These are phyloP conservation scores for Anacardium occidentale DNA, from an alignment of 345 rosid species.

Conservation along the genomic window DNA sequence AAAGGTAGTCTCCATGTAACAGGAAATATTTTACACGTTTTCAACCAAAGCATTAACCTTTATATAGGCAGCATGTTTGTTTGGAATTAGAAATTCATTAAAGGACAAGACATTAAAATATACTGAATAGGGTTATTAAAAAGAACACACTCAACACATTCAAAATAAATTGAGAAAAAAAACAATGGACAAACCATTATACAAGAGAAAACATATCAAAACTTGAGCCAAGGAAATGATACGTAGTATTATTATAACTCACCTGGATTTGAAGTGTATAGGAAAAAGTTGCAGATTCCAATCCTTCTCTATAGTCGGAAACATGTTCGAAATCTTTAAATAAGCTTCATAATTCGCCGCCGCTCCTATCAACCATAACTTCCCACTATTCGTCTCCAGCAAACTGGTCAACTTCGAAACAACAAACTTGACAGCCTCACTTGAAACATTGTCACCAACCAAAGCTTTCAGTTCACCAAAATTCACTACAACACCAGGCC, in stretches of 20 bases:
- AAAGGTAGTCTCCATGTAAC: background rate
- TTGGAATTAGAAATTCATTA: background rate
- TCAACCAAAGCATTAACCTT: background rate
- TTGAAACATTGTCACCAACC: slow-evolving; percentile 4
- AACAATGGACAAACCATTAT: background rate
- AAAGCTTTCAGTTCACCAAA: slow-evolving; percentile 14
- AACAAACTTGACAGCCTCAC: background rate
- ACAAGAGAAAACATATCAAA: slow-evolving; percentile 6
- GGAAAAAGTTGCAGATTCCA: slow-evolving; percentile 73
- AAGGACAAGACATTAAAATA: background rate
- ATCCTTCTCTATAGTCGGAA: slow-evolving; percentile 48
- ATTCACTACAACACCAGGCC: slow-evolving; percentile 18
- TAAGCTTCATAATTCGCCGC: slow-evolving; percentile 11
- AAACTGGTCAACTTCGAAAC: background rate
- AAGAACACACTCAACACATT: background rate
- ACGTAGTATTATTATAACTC: slow-evolving; percentile 4
- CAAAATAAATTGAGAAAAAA: background rate
- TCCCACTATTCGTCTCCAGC: background rate
- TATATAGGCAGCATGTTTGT: background rate
- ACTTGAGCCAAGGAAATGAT: background rate
- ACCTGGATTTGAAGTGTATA: slow-evolving; percentile 60
- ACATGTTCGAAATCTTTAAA: slow-evolving; percentile 41
- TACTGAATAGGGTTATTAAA: background rate
- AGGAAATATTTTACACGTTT: background rate
- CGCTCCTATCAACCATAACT: slow-evolving; percentile 18